Base-by-base conservation (phyloP, 345 rosid genomes). In the Litchi chinensis region DNA sequence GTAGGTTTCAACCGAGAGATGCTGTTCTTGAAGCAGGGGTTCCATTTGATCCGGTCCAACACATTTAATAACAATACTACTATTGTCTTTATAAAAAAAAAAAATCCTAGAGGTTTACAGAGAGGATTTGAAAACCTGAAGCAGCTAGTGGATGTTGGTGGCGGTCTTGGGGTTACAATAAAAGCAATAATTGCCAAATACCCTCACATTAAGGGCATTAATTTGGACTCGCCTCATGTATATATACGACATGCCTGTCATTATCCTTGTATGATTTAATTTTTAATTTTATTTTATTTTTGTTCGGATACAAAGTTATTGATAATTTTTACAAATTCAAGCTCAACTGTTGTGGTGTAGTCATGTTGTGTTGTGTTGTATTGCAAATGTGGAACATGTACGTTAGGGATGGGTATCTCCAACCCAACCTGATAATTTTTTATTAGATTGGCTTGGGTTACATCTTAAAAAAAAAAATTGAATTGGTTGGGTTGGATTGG, bases 351-450 rank as follows among this genome's bases (percentile, higher is more conserved):
- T 26, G 0, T 26, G 28, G 0, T 26, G 28, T 26, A 26, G 0
- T 26, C 28, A 26, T 26, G 28, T 26, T 26, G 28, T 26, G 22
- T 63, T 4, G 21, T 43, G 43, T 26, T 26, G 1, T 1, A 26
- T 18, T 76, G 71, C 52, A 80, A 84, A 77, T 0, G 83, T 86
- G 28, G 85, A 83, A 41, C 74, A 79, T 77, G 79, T 81, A 52
- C 28, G n/a, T n/a, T n/a, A n/a, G n/a, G n/a, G n/a, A n/a, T n/a
- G n/a, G n/a, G n/a, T n/a, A n/a, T n/a, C n/a, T n/a, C n/a, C n/a
- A n/a, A n/a, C n/a, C n/a, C n/a, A n/a, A n/a, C n/a, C n/a, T n/a
- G n/a, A n/a, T n/a, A n/a, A n/a, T n/a, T n/a, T n/a, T n/a, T n/a
- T n/a, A n/a, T n/a, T n/a, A n/a, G n/a, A n/a, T n/a, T n/a, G n/a